Conservation (phyloP, 305 asterid species). For the Petunia hybrid region DNA sequence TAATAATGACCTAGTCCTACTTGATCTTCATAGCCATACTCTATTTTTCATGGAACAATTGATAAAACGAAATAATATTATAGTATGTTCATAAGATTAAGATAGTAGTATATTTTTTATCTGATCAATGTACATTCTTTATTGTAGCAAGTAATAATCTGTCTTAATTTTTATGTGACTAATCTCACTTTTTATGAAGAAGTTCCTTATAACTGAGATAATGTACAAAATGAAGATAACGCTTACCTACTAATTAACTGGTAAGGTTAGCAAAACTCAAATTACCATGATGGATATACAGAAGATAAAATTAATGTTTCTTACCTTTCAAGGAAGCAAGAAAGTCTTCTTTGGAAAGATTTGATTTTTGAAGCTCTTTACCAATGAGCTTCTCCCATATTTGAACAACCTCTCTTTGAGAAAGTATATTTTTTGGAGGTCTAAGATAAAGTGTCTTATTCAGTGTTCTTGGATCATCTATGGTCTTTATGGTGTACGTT, state of each 20-base stretch:
- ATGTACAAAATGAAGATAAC: too few relatives aligned
- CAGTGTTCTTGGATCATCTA: conserved; percentile 62
- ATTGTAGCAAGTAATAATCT: background rate
- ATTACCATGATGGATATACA: too few relatives aligned
- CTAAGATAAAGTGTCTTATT: conserved; percentile 58
- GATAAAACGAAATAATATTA: background rate
- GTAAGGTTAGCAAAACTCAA: too few relatives aligned
- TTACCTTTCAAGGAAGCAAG: conserved; percentile 49
- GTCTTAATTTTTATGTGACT: too few relatives aligned
- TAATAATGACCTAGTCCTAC: conserved; percentile 55
- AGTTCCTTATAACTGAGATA: too few relatives aligned
- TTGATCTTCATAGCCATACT: conserved; percentile 47
- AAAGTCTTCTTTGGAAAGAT: conserved; percentile 49
- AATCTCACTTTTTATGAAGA: too few relatives aligned
- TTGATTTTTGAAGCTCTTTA: conserved; percentile 42
- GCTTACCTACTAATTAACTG: too few relatives aligned
- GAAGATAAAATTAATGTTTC: background rate
- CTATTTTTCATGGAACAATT: conserved; percentile 29
- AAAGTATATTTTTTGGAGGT: conserved; percentile 61
- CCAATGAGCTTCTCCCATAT: conserved; percentile 58
- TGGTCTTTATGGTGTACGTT: conserved; percentile 54
- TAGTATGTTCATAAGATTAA: too few relatives aligned
- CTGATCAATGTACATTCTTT: background rate
- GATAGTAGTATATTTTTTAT: too few relatives aligned
- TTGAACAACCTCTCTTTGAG: conserved; percentile 53